A percentile compares a stretch with the other conserved stretches of the same genome.
Evolutionary conservation across 140 eudicot genomes (phyloP).

Genomic region (Bidens hawaiensis): DNA sequence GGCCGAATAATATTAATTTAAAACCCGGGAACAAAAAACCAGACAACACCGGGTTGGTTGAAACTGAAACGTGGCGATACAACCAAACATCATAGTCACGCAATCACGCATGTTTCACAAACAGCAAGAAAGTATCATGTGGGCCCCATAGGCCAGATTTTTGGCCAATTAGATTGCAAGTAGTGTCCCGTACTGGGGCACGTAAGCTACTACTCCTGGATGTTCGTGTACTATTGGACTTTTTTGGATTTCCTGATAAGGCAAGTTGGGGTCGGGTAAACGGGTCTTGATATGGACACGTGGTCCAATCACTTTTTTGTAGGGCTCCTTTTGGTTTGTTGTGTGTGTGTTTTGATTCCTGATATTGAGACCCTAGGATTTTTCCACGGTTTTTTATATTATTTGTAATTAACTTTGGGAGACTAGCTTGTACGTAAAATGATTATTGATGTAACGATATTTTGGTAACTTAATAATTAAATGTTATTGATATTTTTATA

Average conservation of each 20-base stretch:
- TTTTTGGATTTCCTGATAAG: constrained; percentile 20
- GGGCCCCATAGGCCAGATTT: constrained; percentile 9
- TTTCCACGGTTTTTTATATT: neutral
- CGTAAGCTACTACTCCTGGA: constrained; percentile 15
- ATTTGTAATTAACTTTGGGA: no score
- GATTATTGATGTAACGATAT: neutral
- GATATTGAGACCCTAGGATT: neutral
- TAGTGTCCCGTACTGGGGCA: constrained; percentile 23
- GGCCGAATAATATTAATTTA: constrained; percentile 3
- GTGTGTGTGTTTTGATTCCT: neutral
- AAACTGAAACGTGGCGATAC: constrained; percentile 19
- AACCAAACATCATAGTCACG: constrained; percentile 14
- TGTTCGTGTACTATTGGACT: neutral
- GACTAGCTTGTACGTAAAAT: neutral
- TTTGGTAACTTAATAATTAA: no score
- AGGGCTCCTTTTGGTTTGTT: constrained; percentile 2
- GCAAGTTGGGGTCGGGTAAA: constrained; percentile 15
- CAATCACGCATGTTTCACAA: constrained; percentile 20
- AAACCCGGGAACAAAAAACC: neutral
- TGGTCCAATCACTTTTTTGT: constrained; percentile 1
- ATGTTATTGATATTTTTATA: no score
- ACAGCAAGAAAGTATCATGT: neutral
- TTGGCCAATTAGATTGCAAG: constrained; percentile 8
- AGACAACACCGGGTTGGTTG: constrained; percentile 9
- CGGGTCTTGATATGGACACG: neutral